Evolutionary conservation across 805 yeast species (phyloP), one percentile per base, ranked within the genome.

Genomic region (Cyberlindnera galapagoensis): DNA sequence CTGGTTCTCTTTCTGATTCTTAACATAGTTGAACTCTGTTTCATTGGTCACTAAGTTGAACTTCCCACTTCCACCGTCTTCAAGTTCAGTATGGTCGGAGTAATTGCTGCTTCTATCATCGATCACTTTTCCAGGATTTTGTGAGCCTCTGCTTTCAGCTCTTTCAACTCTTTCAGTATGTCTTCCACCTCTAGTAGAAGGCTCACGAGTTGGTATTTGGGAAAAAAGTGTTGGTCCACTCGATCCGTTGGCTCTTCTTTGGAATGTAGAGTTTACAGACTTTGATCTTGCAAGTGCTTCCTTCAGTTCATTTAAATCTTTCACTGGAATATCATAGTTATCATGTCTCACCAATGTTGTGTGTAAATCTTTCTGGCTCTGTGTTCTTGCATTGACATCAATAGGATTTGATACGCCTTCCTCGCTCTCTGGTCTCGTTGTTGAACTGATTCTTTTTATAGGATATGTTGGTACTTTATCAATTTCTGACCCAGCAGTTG

Each of bases 21-120:
- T 25, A 4, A 40, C 16, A 21, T 43, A 40, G 16, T 38, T 42
- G 18, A 38, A 32, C 11, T 36, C 44, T 3, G 44, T 36, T 15
- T 36, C 47, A 16, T 15, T 24, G 3, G 43, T 42, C 4, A 25
- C 5, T 5, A 34, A 30, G 15, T 38, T 36, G 18, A 23, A 35
- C 3, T 26, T 12, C n/a, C 26, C 22, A 17, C 24, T 21, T 12
- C 8, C 18, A 7, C 11, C 26, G 4, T 17, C 21, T 16, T 27
- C 32, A 26, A 19, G 17, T 29, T 35, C 30, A 21, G 25, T n/a
- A n/a, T n/a, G n/a, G n/a, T n/a, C n/a, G n/a, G n/a, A n/a, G n/a
- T n/a, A n/a, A n/a, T n/a, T n/a, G n/a, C n/a, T n/a, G n/a, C n/a
- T n/a, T n/a, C n/a, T n/a, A n/a, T n/a, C 31, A 10, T 21, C 10